phyloP scores from a whole-genome alignment of 2,329 filamentous ascomycete species.

The Juglanconis juglandina region DNA sequence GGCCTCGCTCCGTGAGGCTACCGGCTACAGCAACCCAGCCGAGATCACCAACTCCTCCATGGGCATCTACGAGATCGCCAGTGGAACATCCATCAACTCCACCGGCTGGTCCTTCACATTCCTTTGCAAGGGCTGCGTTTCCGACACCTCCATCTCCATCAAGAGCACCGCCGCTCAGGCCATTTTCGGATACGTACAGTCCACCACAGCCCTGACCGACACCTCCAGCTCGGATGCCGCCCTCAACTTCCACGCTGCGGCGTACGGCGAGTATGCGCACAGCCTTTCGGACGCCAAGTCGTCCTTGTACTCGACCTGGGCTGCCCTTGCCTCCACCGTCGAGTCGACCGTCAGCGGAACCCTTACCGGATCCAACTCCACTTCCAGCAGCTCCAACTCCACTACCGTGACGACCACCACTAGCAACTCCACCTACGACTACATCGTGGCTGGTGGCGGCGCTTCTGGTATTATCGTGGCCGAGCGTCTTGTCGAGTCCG shows the following conservation, averaged over 20 bases:
- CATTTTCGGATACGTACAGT: constrained; percentile 39
- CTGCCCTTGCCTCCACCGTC: constrained; percentile 22
- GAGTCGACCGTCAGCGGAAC: neutral
- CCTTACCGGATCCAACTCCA: neutral
- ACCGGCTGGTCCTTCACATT: constrained; percentile 49
- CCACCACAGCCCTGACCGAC: constrained; percentile 33
- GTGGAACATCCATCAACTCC: constrained; percentile 43
- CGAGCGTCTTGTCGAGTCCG: constrained; percentile 34
- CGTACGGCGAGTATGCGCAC: constrained; percentile 36
- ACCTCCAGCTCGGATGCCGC: constrained; percentile 10
- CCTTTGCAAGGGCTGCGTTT: constrained; percentile 40
- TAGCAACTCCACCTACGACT: constrained; percentile 36
- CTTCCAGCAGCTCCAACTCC: constrained; percentile 3
- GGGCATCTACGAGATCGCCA: constrained; percentile 37
- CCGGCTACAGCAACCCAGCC: constrained; percentile 38
- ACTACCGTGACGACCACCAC: constrained; percentile 21
- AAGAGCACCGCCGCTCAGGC: constrained; percentile 22
- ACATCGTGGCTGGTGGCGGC: constrained; percentile 38
- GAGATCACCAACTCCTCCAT: constrained; percentile 33
- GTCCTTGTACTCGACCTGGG: constrained; percentile 27
- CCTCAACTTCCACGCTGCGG: constrained; percentile 31
- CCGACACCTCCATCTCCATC: constrained; percentile 26
- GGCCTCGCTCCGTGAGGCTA: constrained; percentile 22
- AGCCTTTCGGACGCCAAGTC: constrained; percentile 31
- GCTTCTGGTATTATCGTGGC: constrained; percentile 34